phyloP scores from a whole-genome alignment of 2,329 filamentous ascomycete genomes.

The Phyllosticta paracitricarpa region DNA sequence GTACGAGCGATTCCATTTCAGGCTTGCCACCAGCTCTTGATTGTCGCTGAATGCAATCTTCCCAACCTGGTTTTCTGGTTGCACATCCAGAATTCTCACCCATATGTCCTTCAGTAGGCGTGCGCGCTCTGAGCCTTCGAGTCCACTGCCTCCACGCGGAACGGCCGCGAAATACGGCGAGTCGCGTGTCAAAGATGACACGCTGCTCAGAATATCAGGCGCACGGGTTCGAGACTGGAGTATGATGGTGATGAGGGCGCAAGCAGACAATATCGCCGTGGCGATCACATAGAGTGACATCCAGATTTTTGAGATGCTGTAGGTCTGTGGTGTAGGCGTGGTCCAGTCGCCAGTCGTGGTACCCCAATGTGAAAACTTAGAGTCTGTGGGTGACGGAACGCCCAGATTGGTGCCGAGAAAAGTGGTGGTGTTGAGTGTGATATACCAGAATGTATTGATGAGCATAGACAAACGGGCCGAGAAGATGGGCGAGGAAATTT shows the following conservation, averaged over 20 bases:
- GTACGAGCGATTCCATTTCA: background rate
- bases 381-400: background rate
- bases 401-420: background rate
- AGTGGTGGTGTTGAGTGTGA: background rate
- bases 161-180: background rate
- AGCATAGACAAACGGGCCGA: background rate
- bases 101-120: constrained; percentile 9
- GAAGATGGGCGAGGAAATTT: background rate
- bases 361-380: background rate
- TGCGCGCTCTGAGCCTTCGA: constrained; percentile 10
- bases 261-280: background rate
- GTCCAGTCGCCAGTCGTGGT: background rate
- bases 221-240: background rate
- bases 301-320: background rate
- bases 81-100: constrained; percentile 15
- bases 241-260: background rate
- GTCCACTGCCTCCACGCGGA: constrained; percentile 1
- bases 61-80: constrained; percentile 9
- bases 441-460: background rate
- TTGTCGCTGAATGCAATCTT: constrained; percentile 13
- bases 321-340: background rate
- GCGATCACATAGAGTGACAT: background rate
- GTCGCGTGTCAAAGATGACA: background rate
- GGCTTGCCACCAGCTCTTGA: background rate
- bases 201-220: background rate